Base-by-base conservation (phyloP, 805 yeast species). In the Ogataea populi-albae region DNA sequence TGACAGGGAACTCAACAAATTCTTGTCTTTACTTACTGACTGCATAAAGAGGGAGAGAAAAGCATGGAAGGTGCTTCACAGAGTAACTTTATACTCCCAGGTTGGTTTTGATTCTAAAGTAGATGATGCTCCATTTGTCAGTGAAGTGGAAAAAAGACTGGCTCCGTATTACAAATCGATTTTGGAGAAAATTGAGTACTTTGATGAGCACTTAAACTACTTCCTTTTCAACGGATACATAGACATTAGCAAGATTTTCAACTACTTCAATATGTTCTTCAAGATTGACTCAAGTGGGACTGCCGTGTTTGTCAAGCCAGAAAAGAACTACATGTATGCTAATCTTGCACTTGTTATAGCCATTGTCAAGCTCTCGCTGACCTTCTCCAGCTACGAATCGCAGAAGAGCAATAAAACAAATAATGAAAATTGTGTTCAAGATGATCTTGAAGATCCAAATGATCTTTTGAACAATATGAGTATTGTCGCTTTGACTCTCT, bases 101-200 rank as follows among this genome's bases (percentile, higher is more conserved):
- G 9, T 23, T 5, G 14, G 15, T 11, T 17, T 28, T 11, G 16
- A 17, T 15, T 25, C 11, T 10, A 19, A 17, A 10, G 31, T 17
- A 5, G 32, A 40, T 15, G 41, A 35, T 18, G 29, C 31, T 6
- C 10, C 18, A 6, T 29, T 45, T 11, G 30, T 42, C 24, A 29
- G 34, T n/a, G 18, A 27, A 6, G 12, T 41, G 5, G 37, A 49
- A n/a, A 30, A 28, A 4, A 18, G 21, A 8, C 15, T 38, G 6
- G 17, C 42, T 3, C 49, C 49, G 2, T 26, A 46, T 26, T 43
- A 40, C 24, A 37, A 40, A 6, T 57, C 58, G 2, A 27, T 51
- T 12, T n/a, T 33, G 4, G 59, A 55, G 32, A 32, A 54, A 30
- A 8, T 56, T 3, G 32, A 26, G 1, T 48, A 38, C 27, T 52